Evolutionary conservation across 345 rosid genomes (phyloP).

Genomic region (Rhizophora apiculata): DNA sequence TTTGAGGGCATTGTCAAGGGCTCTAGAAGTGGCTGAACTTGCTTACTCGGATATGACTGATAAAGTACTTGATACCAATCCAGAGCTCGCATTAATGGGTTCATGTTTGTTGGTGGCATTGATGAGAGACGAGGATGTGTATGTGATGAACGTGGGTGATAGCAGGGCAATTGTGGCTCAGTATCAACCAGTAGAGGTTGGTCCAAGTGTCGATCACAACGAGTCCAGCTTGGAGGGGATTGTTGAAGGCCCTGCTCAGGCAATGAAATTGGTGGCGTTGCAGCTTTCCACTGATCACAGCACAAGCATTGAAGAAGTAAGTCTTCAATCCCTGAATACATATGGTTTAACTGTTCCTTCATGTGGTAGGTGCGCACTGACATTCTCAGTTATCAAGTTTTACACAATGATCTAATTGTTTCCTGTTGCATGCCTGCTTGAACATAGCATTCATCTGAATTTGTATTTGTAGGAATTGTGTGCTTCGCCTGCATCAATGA

Average conservation of each 20-base stretch:
- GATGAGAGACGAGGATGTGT: slow-evolving; percentile 97
- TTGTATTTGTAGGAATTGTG: neutral
- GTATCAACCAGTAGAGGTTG: slow-evolving; percentile 48
- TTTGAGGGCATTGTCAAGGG: slow-evolving; percentile 77
- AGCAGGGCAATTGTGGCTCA: slow-evolving; percentile 95
- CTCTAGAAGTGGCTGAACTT: slow-evolving; percentile 69
- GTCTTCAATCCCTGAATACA: slow-evolving; percentile 20
- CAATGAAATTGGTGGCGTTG: slow-evolving; percentile 61
- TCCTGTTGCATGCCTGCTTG: neutral
- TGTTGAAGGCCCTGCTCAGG: slow-evolving; percentile 47
- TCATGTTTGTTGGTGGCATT: slow-evolving; percentile 84
- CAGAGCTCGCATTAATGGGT: slow-evolving; percentile 97
- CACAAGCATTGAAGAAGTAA: slow-evolving; percentile 93
- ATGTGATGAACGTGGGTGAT: slow-evolving; percentile 97
- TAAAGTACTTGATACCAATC: slow-evolving; percentile 78
- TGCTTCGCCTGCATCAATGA: neutral
- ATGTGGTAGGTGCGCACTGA: neutral
- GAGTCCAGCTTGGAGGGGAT: slow-evolving; percentile 44
- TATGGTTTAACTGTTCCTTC: slow-evolving; percentile 6
- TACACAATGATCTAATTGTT: slow-evolving; percentile 4
- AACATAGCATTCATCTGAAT: slow-evolving; percentile 4
- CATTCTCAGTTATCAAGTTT: neutral
- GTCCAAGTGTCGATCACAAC: slow-evolving; percentile 31
- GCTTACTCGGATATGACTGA: slow-evolving; percentile 92
- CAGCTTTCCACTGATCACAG: slow-evolving; percentile 96